These are phyloP conservation scores for Pseudogymnoascus pannorum DNA, from an alignment of 2,329 filamentous ascomycete genomes.

Conservation along the genomic window DNA sequence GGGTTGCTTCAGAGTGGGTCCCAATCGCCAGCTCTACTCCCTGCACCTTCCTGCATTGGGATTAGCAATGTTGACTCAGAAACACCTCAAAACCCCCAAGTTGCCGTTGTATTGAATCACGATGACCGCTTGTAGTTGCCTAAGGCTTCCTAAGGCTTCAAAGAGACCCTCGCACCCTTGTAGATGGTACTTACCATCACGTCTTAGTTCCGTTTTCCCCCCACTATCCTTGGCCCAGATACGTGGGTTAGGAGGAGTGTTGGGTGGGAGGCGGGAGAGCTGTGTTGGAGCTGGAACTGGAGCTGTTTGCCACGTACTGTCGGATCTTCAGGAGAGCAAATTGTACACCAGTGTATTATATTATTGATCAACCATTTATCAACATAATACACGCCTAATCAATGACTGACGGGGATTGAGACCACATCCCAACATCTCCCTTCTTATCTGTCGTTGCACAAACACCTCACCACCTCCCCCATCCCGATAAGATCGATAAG, in stretches of 20 bases:
- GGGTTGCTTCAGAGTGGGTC: neutral
- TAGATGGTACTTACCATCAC: neutral
- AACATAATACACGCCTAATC: neutral
- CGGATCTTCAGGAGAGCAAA: no score
- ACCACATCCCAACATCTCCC: neutral
- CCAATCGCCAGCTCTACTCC: neutral
- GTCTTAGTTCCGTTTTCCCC: neutral
- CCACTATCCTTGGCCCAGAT: neutral
- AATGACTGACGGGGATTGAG: neutral
- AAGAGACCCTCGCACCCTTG: neutral
- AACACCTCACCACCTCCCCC: neutral
- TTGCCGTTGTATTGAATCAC: neutral
- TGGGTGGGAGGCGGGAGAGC: neutral
- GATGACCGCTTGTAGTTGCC: conserved; percentile 4
- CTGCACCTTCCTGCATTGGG: neutral
- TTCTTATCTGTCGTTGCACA: neutral
- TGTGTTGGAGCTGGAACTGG: neutral
- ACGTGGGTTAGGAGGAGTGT: neutral
- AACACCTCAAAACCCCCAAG: no score
- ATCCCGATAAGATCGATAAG: conserved; percentile 6
- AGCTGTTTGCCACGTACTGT: no score
- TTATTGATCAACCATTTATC: neutral
- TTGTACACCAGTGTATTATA: no score
- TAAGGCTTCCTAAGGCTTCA: neutral
- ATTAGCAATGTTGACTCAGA: neutral